phyloP scores from a whole-genome alignment of 2,329 filamentous ascomycete species.

The Chrysoporthe austroafricana region DNA sequence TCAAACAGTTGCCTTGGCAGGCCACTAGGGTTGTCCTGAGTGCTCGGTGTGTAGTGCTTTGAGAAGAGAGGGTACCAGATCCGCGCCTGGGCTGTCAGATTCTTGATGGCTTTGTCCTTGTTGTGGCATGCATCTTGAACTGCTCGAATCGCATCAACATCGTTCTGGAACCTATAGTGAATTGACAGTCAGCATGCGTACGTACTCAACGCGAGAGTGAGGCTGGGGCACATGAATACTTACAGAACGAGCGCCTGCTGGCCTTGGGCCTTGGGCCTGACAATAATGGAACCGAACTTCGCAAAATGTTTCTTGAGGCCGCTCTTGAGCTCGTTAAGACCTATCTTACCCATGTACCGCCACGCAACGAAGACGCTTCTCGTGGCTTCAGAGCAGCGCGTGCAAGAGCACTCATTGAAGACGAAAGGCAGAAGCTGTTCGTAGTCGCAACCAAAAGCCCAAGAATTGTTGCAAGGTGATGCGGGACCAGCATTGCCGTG shows the following conservation, averaged over 20 bases:
- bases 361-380: constrained; percentile 17
- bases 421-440: not conserved
- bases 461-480: not conserved
- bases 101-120: constrained; percentile 3
- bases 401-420: constrained; percentile 21
- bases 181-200: not conserved
- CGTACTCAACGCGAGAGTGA: no score
- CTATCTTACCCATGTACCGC: not conserved
- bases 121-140: constrained; percentile 3
- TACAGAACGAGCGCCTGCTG: constrained; percentile 9
- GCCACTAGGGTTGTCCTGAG: not conserved
- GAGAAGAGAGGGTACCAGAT: constrained; percentile 25
- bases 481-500: not conserved
- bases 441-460: not conserved
- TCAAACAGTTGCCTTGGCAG: constrained; percentile 10
- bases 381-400: constrained; percentile 4
- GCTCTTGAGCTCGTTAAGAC: no score
- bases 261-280: not conserved
- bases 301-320: constrained; percentile 16
- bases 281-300: not conserved
- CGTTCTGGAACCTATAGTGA: constrained; percentile 13
- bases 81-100: not conserved
- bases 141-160: constrained; percentile 17
- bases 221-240: not conserved
- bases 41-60: constrained; percentile 16